phyloP scores from a whole-genome alignment of 2,329 filamentous ascomycete species.

The Neurospora sp. region DNA sequence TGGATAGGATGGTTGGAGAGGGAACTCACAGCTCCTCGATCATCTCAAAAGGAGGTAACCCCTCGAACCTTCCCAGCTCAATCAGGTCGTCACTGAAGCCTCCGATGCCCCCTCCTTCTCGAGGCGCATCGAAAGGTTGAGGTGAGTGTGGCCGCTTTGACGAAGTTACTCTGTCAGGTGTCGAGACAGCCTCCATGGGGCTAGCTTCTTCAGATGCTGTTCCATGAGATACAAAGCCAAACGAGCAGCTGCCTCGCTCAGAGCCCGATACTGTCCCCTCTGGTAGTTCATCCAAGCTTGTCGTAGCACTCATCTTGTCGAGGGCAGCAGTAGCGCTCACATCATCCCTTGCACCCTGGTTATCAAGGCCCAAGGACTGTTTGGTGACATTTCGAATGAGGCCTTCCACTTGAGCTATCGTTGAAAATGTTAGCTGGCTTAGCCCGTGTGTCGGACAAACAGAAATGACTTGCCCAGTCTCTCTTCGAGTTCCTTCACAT shows the following conservation, averaged over 20 bases:
- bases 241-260: not conserved
- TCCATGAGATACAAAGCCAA: not conserved
- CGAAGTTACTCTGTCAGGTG: not conserved
- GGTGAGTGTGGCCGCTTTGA: not conserved
- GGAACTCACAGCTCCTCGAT: constrained; percentile 67
- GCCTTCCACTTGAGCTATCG: constrained; percentile 68
- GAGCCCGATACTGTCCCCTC: not conserved
- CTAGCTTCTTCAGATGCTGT: not conserved
- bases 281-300: not conserved
- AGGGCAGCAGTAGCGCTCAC: constrained; percentile 19
- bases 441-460: not conserved
- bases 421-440: not conserved
- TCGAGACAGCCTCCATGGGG: not conserved
- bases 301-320: constrained; percentile 2
- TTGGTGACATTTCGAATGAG: constrained; percentile 57
- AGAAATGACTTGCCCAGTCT: constrained; percentile 56
- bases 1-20: not conserved
- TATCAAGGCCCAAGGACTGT: constrained; percentile 6
- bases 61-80: constrained; percentile 69
- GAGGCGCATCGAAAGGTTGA: not conserved
- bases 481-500: constrained; percentile 84
- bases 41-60: constrained; percentile 65
- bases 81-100: constrained; percentile 49
- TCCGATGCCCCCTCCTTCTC: not conserved
- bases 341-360: constrained; percentile 15